Evolutionary conservation across 1,284 basidiomycete genomes (phyloP).

Genomic region (Schizophyllum commune): DNA sequence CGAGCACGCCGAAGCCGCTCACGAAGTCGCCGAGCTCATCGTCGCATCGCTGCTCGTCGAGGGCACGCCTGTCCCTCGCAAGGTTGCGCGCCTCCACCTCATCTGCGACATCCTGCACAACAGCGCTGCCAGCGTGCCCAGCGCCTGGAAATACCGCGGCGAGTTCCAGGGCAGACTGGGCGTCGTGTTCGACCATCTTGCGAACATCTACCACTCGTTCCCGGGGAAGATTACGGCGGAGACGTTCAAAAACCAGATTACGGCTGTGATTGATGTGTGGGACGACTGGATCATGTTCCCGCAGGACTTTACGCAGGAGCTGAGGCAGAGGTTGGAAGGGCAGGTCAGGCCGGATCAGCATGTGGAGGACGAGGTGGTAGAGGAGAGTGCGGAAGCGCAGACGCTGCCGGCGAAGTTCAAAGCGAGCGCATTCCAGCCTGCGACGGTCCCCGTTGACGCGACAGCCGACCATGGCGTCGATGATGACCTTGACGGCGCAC

Average conservation of each 20-base stretch:
- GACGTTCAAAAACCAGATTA: slow-evolving; percentile 87
- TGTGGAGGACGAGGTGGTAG: slow-evolving; percentile 22
- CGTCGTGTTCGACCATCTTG: slow-evolving; percentile 88
- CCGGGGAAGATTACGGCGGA: slow-evolving; percentile 91
- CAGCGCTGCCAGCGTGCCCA: slow-evolving; percentile 79
- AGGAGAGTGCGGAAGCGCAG: slow-evolving; percentile 24
- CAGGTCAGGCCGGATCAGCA: slow-evolving; percentile 25
- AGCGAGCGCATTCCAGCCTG: slow-evolving; percentile 67
- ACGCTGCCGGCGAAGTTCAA: slow-evolving; percentile 64
- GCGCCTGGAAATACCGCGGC: slow-evolving; percentile 91
- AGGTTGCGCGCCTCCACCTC: slow-evolving; percentile 89
- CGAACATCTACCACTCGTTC: slow-evolving; percentile 87
- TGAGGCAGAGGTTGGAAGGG: slow-evolving; percentile 70
- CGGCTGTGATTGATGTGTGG: slow-evolving; percentile 85
- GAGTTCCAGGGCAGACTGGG: slow-evolving; percentile 85
- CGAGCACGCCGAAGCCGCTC: slow-evolving; percentile 89
- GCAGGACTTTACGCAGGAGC: slow-evolving; percentile 69
- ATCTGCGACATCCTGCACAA: slow-evolving; percentile 98
- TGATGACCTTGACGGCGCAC: slow-evolving; percentile 29
- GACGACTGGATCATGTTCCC: slow-evolving; percentile 94
- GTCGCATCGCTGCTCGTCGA: slow-evolving; percentile 79
- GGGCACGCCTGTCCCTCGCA: slow-evolving; percentile 88
- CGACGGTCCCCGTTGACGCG: slow-evolving; percentile 31
- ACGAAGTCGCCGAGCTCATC: slow-evolving; percentile 85
- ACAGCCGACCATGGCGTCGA: slow-evolving; percentile 13